phyloP scores from a whole-genome alignment of 2,329 filamentous ascomycete genomes.

The Bipolaris bicolor region DNA sequence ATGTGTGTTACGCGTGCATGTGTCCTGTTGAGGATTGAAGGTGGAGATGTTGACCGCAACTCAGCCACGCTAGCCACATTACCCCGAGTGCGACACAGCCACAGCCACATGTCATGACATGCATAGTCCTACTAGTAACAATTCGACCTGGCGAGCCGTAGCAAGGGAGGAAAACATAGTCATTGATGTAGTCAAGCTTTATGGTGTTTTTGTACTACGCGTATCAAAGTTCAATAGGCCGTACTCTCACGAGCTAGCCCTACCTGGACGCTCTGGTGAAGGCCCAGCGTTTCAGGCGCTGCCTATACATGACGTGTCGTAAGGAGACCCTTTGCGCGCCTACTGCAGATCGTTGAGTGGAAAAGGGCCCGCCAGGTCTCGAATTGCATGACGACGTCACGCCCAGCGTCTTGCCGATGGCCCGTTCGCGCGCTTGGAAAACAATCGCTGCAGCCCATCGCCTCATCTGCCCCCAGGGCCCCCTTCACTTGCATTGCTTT shows the following conservation, averaged over 20 bases:
- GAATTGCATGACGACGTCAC: slow-evolving; percentile 32
- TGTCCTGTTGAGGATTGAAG: background rate
- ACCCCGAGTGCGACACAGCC: slow-evolving; percentile 2
- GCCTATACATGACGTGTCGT: slow-evolving; percentile 11
- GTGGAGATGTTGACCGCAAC: background rate
- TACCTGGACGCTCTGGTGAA: background rate
- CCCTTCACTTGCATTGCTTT: background rate
- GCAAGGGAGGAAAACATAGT: background rate
- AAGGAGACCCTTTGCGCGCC: slow-evolving; percentile 17
- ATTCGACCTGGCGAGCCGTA: background rate
- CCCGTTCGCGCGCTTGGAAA: slow-evolving; percentile 17
- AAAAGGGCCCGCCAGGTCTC: slow-evolving; percentile 13
- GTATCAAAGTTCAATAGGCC: background rate
- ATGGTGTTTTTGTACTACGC: no score
- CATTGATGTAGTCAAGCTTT: background rate
- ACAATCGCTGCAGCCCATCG: slow-evolving; percentile 6
- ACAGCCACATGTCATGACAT: slow-evolving; percentile 2
- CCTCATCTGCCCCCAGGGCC: slow-evolving; percentile 3
- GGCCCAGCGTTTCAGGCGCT: slow-evolving; percentile 6
- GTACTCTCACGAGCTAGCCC: background rate
- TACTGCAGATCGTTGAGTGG: slow-evolving; percentile 24
- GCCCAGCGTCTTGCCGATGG: slow-evolving; percentile 11
- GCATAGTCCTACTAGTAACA: no score
- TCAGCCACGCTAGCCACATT: background rate
- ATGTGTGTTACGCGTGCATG: background rate